Evolutionary conservation across 495 filamentous ascomycete species (phyloP).

Genomic region (Chaetomium fimeti): DNA sequence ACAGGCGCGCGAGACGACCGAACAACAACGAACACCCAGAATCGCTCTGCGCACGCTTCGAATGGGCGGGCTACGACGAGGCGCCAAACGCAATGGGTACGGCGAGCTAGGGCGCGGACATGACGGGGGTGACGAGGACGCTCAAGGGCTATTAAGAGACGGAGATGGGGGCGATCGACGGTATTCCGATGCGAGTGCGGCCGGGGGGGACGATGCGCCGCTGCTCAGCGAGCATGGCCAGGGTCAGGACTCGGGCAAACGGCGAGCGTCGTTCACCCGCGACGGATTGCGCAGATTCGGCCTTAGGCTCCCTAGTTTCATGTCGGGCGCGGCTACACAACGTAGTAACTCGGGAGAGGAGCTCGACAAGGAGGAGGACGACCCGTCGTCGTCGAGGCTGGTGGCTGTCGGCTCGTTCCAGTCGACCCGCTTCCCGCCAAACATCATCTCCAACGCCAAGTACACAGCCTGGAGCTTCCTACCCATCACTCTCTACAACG

Average conservation of each 20-base stretch:
- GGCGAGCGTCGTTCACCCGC: slow-evolving; percentile 37
- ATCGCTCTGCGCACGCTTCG: slow-evolving; percentile 73
- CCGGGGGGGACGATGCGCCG: slow-evolving; percentile 63
- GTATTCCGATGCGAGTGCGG: slow-evolving; percentile 53
- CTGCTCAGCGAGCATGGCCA: slow-evolving; percentile 50
- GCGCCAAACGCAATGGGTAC: slow-evolving; percentile 54
- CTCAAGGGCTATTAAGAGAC: slow-evolving; percentile 56
- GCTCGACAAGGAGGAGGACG: slow-evolving; percentile 48
- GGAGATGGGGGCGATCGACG: slow-evolving; percentile 51
- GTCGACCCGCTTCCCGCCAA: slow-evolving; percentile 66
- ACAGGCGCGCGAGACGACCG: slow-evolving; percentile 39
- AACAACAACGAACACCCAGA: slow-evolving; percentile 52
- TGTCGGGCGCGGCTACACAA: slow-evolving; percentile 38
- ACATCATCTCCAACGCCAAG: slow-evolving; percentile 93
- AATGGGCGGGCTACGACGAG: slow-evolving; percentile 54
- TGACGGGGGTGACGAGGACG: slow-evolving; percentile 55
- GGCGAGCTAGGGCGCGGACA: slow-evolving; percentile 59
- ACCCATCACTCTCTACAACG: slow-evolving; percentile 91
- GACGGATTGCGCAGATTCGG: slow-evolving; percentile 40
- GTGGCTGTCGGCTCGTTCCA: slow-evolving; percentile 53
- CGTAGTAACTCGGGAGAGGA: slow-evolving; percentile 39
- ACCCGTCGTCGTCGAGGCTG: slow-evolving; percentile 52
- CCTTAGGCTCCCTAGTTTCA: slow-evolving; percentile 54
- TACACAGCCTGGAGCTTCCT: slow-evolving; percentile 96
- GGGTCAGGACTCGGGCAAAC: slow-evolving; percentile 27